Evolutionary conservation across 2,329 filamentous ascomycete genomes (phyloP), one percentile per base, ranked within the genome.

Genomic region (Neopestalotiopsis clavispora): DNA sequence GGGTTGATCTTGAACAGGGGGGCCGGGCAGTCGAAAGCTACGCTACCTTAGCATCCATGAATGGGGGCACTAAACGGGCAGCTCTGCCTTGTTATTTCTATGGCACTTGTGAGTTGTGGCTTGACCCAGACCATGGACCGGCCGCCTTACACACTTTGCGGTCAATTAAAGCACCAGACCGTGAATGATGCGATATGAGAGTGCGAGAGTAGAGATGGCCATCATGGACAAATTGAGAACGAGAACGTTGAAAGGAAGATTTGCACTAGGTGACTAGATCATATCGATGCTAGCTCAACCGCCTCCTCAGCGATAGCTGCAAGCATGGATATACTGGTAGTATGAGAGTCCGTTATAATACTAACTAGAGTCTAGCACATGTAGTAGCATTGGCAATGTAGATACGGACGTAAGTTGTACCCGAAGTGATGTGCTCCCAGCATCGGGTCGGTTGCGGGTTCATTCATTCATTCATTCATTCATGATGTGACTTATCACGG

Each of bases 1-100:
- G 71, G 77, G 74, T 66, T 71, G 28, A 23, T 67, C 64, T 61
- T 45, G 69, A 28, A 28, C 71, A 73, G 70, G 74, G 61, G 69
- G 67, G 57, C 67, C 56, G 70, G 65, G 45, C n/a, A 52, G 45
- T 28, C 45, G n/a, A 52, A 52, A 72, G 71, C 72, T 72, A 76
- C 23, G 23, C 73, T 75, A 75, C 45, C 45, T 9, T 7, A 52
- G 45, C 45, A 52, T 52, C 17, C 17, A 20, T 17, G 45, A 17
- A 52, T 52, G 45, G 45, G 45, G 45, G 42, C 42, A 45, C 42
- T 45, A 45, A 45, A 74, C 56, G 70, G 73, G 70, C 71, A 75
- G 72, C 73, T 75, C 72, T 72, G 72, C 52, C 17, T n/a, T 52
- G 17, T 52, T 52, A 20, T 52, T 52, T 20, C n/a, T 52, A 52